Evolutionary conservation across 768 basidiomycete genomes (phyloP).

Genomic region (Gloeophyllum trabeum): DNA sequence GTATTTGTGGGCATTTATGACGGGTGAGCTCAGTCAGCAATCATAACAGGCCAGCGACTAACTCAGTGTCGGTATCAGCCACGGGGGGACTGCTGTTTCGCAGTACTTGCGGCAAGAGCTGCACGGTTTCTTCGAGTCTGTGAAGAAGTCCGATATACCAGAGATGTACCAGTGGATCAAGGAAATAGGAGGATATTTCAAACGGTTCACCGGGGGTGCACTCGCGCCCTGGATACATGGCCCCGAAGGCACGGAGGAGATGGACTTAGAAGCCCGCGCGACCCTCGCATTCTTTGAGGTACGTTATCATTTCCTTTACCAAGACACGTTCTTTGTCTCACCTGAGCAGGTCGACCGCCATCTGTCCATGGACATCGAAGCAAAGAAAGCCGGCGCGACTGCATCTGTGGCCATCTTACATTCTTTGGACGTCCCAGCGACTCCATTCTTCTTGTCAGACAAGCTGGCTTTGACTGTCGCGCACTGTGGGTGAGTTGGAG

Average conservation of each 20-base stretch:
- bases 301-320: conserved; percentile 12
- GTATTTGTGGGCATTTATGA: conserved; percentile 89
- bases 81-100: conserved; percentile 86
- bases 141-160: conserved; percentile 57
- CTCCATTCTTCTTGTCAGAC: conserved; percentile 76
- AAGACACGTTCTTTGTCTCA: conserved; percentile 1
- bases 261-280: conserved; percentile 77
- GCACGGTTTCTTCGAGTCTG: conserved; percentile 76
- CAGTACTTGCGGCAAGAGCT: conserved; percentile 79
- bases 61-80: too few species aligned
- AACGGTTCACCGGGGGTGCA: conserved; percentile 74
- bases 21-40: conserved; percentile 48
- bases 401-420: conserved; percentile 90
- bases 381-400: conserved; percentile 78
- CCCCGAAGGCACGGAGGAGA: conserved; percentile 18
- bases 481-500: conserved; percentile 67
- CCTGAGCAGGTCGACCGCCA: conserved; percentile 57
- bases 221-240: conserved; percentile 53
- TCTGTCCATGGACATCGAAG: conserved; percentile 55
- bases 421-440: conserved; percentile 68
- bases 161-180: conserved; percentile 70
- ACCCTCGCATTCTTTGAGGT: conserved; percentile 86
- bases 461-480: conserved; percentile 77
- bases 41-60: too few species aligned
- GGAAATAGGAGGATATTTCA: conserved; percentile 83